A percentile compares a stretch with the other conserved stretches of the same genome.
phyloP scores from a whole-genome alignment of 495 filamentous ascomycete species.

The Neurospora africana region DNA sequence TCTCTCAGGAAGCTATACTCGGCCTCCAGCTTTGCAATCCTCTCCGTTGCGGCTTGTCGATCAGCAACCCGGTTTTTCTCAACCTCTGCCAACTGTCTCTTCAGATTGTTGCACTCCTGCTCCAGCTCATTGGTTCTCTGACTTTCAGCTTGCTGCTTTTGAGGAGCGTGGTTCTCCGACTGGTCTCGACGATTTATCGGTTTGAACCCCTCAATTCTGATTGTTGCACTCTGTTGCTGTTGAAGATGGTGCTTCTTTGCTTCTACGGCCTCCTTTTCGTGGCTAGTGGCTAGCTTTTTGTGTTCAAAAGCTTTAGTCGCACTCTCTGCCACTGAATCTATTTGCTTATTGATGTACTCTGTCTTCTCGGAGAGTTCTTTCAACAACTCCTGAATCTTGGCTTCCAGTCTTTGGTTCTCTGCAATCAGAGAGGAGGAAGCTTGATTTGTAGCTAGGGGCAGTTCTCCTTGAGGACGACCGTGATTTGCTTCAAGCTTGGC shows the following conservation, averaged over 20 bases:
- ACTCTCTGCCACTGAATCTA: too few species aligned
- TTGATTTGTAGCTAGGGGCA: background rate
- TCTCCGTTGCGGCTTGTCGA: background rate
- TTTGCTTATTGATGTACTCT: too few species aligned
- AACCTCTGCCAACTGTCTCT: background rate
- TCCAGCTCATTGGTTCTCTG: too few species aligned
- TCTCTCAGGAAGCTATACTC: background rate
- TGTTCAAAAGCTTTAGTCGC: background rate
- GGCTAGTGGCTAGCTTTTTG: too few species aligned
- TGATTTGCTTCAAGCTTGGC: background rate
- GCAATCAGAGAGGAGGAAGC: background rate
- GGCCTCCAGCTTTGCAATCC: background rate
- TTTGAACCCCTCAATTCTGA: too few species aligned
- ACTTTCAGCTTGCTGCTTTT: too few species aligned
- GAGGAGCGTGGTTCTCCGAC: too few species aligned
- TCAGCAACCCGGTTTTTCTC: background rate
- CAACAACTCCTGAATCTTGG: background rate
- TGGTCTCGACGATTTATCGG: too few species aligned
- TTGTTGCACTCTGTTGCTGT: too few species aligned
- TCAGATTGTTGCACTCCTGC: too few species aligned
- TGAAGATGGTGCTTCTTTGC: too few species aligned
- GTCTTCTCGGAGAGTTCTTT: background rate
- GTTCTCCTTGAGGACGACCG: background rate
- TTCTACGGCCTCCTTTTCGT: too few species aligned
- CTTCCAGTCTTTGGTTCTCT: background rate